These are phyloP conservation scores for Diospyros kaki DNA, from an alignment of 148 eudicot genomes.

Conservation along the genomic window DNA sequence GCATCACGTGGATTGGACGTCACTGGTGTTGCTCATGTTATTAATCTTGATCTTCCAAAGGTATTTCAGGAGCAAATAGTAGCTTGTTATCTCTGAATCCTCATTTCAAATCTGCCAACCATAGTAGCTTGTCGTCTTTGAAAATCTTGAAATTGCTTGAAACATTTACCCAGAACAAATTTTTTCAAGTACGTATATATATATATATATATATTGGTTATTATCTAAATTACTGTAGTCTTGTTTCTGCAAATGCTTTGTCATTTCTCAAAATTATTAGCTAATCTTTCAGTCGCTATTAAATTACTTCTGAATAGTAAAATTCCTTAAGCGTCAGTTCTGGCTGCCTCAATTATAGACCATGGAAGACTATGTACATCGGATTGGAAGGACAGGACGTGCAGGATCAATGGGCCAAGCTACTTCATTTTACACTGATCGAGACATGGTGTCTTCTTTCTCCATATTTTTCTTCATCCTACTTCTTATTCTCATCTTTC, in stretches of 20 bases:
- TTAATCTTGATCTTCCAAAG: constrained; percentile 58
- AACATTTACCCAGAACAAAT: too few relatives aligned
- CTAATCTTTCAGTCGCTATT: constrained; percentile 1
- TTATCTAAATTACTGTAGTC: not conserved
- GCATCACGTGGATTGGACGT: constrained; percentile 60
- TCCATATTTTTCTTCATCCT: not conserved
- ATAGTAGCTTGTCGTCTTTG: not conserved
- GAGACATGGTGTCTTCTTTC: constrained; percentile 35
- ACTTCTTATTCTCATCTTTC: not conserved
- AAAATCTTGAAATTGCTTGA: not conserved
- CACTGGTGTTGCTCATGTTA: constrained; percentile 54
- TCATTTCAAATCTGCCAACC: not conserved
- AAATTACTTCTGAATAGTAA: constrained; percentile 4
- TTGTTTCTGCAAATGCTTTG: not conserved
- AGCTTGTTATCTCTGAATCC: constrained; percentile 8
- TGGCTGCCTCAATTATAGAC: constrained; percentile 25
- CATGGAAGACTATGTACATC: constrained; percentile 57
- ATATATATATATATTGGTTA: too few relatives aligned
- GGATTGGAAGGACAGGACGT: constrained; percentile 63
- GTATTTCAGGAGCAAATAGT: constrained; percentile 18
- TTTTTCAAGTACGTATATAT: too few relatives aligned
- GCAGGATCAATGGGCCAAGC: constrained; percentile 56
- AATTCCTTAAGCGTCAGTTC: constrained; percentile 11
- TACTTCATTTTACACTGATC: constrained; percentile 45
- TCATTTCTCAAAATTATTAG: constrained; percentile 1